Base-by-base conservation (phyloP, 73 alveolate species). In the Paraurostyla sp. region DNA sequence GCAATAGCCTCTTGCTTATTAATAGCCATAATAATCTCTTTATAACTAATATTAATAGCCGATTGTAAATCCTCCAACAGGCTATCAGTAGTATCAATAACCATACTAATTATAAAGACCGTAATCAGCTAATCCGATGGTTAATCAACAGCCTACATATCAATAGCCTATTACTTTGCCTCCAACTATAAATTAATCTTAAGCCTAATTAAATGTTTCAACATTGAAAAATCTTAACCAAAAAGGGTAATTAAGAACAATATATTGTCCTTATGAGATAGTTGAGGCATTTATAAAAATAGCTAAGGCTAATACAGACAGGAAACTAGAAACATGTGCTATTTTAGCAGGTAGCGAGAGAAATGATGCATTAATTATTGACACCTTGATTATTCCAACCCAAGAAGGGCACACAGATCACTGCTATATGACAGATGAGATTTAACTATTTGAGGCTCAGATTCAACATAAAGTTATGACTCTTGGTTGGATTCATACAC, bases 401-500 rank as follows among this genome's bases (percentile, higher is more conserved):
- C 65, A 88, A 59, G 80, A 78, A 32, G 94, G 94, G 11, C 76
- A 54, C 22, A 40, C 59, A 4, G 94, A 88, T 57, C 88, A 68
- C 38, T 88, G 94, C 65, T 63, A 16, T 50, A 88, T 88, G 94
- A 62, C 80, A 0, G 90, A 88, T 60, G 94, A 88, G 46, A 32
- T 76, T 27, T 57, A 56, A 25, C 30, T 88, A 25, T 88, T 88
- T 40, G 86, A 76, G 22, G 69, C 87, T 0, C 73, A 76, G 38
- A 38, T 68, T 0, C 57, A 11, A 3, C 42, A 76, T 25, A 78
- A 54, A 43, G 87, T 88, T 18, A 88, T 88, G 83, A 88, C 94
- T 57, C 65, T 88, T 15, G 94, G 94, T 3, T 88, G 94, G 94
- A 88, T 88, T 32, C 94, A 88, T 35, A 88, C 94, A 11, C 94